These are phyloP conservation scores for Apocynum venetum DNA, from an alignment of 257 asterid species.

Conservation along the genomic window DNA sequence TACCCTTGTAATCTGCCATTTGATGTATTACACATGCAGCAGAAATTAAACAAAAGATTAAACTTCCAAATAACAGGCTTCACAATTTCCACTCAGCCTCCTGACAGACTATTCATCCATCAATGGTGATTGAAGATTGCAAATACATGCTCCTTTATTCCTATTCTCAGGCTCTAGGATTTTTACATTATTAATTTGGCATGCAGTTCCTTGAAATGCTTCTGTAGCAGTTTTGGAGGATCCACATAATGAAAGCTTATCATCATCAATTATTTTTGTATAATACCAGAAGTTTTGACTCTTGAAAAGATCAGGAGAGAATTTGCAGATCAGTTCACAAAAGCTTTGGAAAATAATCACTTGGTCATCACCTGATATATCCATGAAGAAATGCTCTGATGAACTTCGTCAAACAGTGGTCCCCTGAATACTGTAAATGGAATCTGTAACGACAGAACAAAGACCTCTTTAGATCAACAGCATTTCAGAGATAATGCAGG, in stretches of 20 bases:
- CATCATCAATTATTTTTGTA: not conserved
- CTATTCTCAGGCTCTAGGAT: not conserved
- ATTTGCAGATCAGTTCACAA: not conserved
- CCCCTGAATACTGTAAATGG: constrained; percentile 61
- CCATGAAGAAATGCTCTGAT: constrained; percentile 79
- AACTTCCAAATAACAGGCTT: not conserved
- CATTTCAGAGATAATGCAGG: constrained; percentile 3
- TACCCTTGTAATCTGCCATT: constrained; percentile 71
- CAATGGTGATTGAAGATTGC: not conserved
- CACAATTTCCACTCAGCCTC: not conserved
- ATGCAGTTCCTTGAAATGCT: not conserved
- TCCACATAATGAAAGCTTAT: not conserved
- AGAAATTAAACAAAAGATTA: not conserved
- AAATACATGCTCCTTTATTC: not conserved
- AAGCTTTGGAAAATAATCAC: not conserved
- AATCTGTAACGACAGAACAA: constrained; percentile 29
- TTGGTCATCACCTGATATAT: constrained; percentile 61
- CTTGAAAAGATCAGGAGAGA: not conserved
- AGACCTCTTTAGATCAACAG: not conserved
- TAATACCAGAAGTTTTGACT: not conserved
- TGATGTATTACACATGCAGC: constrained; percentile 9
- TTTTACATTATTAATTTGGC: not conserved
- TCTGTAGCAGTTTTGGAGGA: not conserved
- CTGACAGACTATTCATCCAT: not conserved
- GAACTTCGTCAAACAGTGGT: constrained; percentile 88